Base-by-base conservation (phyloP, 2,329 filamentous ascomycete species). In the Exophiala sp. region DNA sequence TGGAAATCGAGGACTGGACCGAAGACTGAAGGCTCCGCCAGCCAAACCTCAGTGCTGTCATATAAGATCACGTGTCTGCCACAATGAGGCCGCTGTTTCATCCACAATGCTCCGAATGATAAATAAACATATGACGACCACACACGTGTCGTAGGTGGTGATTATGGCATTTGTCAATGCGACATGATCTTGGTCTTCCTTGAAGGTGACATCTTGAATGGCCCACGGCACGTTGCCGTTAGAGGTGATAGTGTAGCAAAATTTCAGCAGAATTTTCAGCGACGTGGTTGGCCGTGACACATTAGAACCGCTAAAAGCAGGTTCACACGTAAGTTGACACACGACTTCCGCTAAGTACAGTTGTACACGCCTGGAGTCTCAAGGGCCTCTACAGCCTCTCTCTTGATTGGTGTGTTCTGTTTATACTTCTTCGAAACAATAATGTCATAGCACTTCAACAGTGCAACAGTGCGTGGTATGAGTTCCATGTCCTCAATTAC, bases 241-340 rank as follows among this genome's bases (percentile, higher is more conserved):
- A 49, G 46, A 48, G 51, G 57, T 35, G 36, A 55, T 59, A 61
- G 56, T 59, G 47, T 55, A 47, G 45, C 50, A 51, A 47, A 59
- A 48, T 55, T 55, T 61, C 46, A 14, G 21, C 18, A 51, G 52
- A 57, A 52, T 48, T 59, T 55, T 55, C 51, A 54, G 14, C 47
- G 20, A 45, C 51, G 40, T 62, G 51, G 52, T 41, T 58, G 52
- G 47, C 50, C 44, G 20, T 55, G 45, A 57, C 54, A 54, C 52
- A 58, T 45, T 54, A 48, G 39, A 56, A 54, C 54, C 58, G 51
- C 58, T 61, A 62, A 62, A 14, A 61, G 60, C 46, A 62, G 55
- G 55, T 57, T 32, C 36, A 55, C 43, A 55, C 60, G 60, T 46
- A 50, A 49, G 49, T 59, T 59, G 53, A 61, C 51, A 55, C 49